Conservation (phyloP, 768 basidiomycete species). For the Mycena olivaceomarginata region DNA sequence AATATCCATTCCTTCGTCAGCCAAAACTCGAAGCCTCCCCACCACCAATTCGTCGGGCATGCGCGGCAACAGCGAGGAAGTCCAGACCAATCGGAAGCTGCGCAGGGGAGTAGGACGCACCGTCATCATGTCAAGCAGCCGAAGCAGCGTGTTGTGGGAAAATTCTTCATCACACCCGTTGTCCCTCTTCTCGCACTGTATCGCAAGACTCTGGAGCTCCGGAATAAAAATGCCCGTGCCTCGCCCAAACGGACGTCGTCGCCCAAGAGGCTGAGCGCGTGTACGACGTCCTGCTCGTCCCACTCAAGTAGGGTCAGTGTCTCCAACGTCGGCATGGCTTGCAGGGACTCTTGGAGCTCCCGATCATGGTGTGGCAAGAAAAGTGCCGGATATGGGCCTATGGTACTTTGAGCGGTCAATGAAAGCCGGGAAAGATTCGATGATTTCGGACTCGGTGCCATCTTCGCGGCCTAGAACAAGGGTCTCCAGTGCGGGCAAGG, state of each 20-base stretch:
- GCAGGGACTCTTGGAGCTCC: slow-evolving; percentile 2
- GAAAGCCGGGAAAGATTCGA: background rate
- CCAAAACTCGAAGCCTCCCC: background rate
- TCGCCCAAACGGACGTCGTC: background rate
- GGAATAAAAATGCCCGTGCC: background rate
- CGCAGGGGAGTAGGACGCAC: background rate
- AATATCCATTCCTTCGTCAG: slow-evolving; percentile 11
- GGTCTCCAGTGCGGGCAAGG: slow-evolving; percentile 5
- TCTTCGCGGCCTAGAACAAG: background rate
- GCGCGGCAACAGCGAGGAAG: slow-evolving; percentile 22
- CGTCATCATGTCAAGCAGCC: background rate
- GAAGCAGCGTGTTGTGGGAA: slow-evolving; percentile 8
- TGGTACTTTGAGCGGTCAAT: background rate
- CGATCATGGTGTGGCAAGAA: background rate
- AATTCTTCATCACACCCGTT: slow-evolving; percentile 10
- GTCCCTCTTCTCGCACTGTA: slow-evolving; percentile 4
- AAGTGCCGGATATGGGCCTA: slow-evolving; percentile 1
- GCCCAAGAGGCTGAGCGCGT: slow-evolving; percentile 5
- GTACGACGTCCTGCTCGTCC: slow-evolving; percentile 1
- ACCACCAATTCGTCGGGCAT: slow-evolving; percentile 1
- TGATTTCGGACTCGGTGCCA: too few relatives aligned
- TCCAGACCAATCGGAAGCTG: slow-evolving; percentile 18
- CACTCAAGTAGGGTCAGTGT: slow-evolving; percentile 17
- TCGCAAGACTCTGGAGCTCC: slow-evolving; percentile 10
- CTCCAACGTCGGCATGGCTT: background rate